Evolutionary conservation across 73 alveolate genomes (phyloP).

Genomic region (Tetrahymena malaccensis): DNA sequence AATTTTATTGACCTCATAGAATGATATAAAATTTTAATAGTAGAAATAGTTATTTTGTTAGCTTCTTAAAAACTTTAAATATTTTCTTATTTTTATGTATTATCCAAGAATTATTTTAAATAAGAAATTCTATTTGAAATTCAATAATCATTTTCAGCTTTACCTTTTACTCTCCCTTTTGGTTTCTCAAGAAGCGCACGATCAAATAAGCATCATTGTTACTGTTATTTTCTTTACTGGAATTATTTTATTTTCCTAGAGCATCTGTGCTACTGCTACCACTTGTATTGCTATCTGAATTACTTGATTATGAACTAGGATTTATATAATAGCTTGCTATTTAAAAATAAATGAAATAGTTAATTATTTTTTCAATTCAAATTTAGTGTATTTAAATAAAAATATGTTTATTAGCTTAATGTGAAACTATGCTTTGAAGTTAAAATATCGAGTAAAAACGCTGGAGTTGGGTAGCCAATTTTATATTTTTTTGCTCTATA

Average conservation of each 20-base stretch:
- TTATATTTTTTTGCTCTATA: background rate
- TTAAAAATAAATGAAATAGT: background rate
- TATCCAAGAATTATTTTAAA: background rate
- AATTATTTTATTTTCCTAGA: background rate
- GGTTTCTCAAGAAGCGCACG: background rate
- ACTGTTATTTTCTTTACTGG: background rate
- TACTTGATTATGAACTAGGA: background rate
- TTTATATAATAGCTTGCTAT: background rate
- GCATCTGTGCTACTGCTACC: background rate
- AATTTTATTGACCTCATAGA: too few relatives aligned
- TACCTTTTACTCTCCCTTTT: background rate
- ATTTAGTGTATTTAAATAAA: background rate
- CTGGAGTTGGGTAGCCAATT: background rate
- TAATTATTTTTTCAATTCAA: background rate
- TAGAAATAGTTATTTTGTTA: background rate
- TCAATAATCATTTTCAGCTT: background rate
- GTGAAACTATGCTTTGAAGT: too few relatives aligned
- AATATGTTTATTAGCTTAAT: too few relatives aligned
- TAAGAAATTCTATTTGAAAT: background rate
- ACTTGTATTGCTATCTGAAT: background rate
- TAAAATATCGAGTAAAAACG: too few relatives aligned
- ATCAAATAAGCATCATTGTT: background rate
- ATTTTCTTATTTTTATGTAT: background rate
- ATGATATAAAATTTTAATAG: too few relatives aligned
- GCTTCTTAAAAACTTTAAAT: slow-evolving; percentile 5